Percentiles rank a stretch among this genome's conserved stretches.
Conservation (phyloP, 2,329 filamentous ascomycete species). For the Cercospora canescens region DNA sequence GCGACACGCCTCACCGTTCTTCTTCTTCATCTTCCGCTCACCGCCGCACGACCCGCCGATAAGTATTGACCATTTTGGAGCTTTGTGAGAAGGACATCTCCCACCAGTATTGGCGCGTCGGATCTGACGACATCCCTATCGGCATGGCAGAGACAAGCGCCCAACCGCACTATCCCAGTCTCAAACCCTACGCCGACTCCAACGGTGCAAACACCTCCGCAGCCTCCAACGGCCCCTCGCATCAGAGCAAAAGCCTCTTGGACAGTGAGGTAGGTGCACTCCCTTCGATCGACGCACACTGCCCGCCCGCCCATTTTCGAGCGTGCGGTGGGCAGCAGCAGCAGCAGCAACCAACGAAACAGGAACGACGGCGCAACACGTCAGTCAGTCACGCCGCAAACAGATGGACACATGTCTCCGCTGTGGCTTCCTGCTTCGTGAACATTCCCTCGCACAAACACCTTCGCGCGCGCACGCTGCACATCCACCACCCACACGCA, state of each 20-base stretch:
- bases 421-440: neutral
- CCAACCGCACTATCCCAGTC: slow-evolving; percentile 35
- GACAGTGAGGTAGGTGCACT: slow-evolving; percentile 43
- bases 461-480: neutral
- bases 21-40: neutral
- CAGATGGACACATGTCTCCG: neutral
- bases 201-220: slow-evolving; percentile 12
- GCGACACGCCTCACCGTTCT: neutral
- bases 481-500: neutral
- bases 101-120: neutral
- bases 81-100: neutral
- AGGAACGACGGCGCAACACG: neutral
- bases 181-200: slow-evolving; percentile 31
- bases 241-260: slow-evolving; percentile 40
- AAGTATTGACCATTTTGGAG: neutral
- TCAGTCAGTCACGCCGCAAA: neutral
- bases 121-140: neutral
- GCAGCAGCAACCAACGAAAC: neutral
- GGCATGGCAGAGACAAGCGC: slow-evolving; percentile 27
- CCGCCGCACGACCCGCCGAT: neutral
- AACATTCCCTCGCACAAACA: neutral
- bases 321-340: neutral
- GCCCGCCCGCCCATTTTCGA: neutral
- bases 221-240: slow-evolving; percentile 3
- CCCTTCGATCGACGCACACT: neutral